These are phyloP conservation scores for Kurtzmaniella quercitrusa DNA, from an alignment of 1,139 yeast species.

Conservation along the genomic window DNA sequence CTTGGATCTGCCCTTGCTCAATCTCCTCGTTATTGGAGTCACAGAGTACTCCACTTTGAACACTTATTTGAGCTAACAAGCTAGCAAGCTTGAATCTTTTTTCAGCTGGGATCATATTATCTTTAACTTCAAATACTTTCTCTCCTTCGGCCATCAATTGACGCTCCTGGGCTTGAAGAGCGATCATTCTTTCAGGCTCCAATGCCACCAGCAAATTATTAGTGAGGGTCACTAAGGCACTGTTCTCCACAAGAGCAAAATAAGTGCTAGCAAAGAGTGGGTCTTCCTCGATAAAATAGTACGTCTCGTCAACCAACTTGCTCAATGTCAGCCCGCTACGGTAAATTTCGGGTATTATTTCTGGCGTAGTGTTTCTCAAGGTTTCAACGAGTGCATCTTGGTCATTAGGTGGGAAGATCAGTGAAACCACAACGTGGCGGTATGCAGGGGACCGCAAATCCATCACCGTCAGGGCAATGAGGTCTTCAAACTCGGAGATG, in stretches of 20 bases:
- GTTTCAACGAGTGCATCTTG: constrained; percentile 42
- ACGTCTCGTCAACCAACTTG: constrained; percentile 45
- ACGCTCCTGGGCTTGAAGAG: constrained; percentile 8
- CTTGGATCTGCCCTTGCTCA: constrained; percentile 13
- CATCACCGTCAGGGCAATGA: constrained; percentile 17
- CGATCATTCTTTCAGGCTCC: constrained; percentile 15
- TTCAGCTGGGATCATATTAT: constrained; percentile 10
- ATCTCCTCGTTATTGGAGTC: constrained; percentile 26
- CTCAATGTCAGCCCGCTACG: constrained; percentile 37
- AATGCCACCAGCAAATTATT: constrained; percentile 23
- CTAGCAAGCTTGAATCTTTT: constrained; percentile 59
- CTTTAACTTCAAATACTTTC: constrained; percentile 18
- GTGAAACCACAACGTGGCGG: constrained; percentile 22
- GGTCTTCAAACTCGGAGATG: constrained; percentile 49
- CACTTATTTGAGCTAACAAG: constrained; percentile 61
- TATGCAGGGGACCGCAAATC: constrained; percentile 17
- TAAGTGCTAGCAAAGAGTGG: constrained; percentile 28
- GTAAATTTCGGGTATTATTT: constrained; percentile 36
- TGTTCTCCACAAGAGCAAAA: constrained; percentile 24
- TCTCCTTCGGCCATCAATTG: constrained; percentile 5
- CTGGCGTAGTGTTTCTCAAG: constrained; percentile 43
- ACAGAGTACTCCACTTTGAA: constrained; percentile 58
- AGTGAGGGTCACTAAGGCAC: constrained; percentile 25
- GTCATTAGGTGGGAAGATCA: constrained; percentile 33
- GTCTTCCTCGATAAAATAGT: constrained; percentile 28